Conservation (phyloP, 108 stramenopile genomes). For the Aurantiochytrium sp. region DNA sequence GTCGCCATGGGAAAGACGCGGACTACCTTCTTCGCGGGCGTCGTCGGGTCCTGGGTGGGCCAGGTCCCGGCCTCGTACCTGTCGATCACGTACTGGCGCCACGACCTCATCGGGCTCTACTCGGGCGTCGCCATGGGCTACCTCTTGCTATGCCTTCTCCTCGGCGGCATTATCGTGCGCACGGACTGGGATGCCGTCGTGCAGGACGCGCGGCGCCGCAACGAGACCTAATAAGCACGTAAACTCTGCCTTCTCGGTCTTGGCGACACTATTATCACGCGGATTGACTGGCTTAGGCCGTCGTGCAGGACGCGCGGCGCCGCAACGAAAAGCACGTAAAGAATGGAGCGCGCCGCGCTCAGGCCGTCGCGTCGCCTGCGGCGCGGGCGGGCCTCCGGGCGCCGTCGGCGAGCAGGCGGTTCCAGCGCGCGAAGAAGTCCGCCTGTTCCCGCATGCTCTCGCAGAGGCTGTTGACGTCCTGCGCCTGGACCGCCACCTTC, state of each 20-base stretch:
- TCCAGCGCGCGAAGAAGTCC: background rate
- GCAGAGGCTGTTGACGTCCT: background rate
- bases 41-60: constrained; percentile 50
- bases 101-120: constrained; percentile 68
- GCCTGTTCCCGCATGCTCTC: constrained; percentile 24
- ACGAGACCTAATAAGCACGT: background rate
- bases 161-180: background rate
- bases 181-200: constrained; percentile 20
- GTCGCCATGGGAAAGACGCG: constrained; percentile 67
- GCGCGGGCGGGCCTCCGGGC: background rate
- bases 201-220: background rate
- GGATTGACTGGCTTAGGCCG: background rate
- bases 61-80: constrained; percentile 74
- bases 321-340: constrained; percentile 6
- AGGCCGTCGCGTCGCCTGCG: background rate
- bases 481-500: background rate
- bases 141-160: background rate
- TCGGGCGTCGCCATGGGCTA: constrained; percentile 64
- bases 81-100: constrained; percentile 62
- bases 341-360: background rate
- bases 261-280: background rate
- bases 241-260: background rate
- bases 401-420: background rate
- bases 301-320: background rate
- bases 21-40: constrained; percentile 66